Conservation (phyloP, 2,329 filamentous ascomycete genomes). For the Apiospora kogelbergensis region DNA sequence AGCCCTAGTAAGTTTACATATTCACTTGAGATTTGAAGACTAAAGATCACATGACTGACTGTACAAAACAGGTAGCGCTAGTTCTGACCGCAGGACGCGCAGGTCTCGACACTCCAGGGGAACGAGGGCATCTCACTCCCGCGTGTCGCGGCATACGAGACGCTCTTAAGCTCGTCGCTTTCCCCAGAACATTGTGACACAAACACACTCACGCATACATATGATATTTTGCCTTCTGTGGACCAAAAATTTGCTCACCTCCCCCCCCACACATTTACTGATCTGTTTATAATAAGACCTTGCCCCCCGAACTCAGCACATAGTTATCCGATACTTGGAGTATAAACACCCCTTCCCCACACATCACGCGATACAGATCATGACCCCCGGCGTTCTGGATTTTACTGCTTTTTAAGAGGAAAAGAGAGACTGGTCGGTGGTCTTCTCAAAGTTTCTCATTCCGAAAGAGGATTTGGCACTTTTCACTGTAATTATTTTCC, state of each 20-base stretch:
- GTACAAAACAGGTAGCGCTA: slow-evolving; percentile 42
- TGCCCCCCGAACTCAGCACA: neutral
- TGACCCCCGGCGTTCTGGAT: slow-evolving; percentile 2
- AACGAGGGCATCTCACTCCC: slow-evolving; percentile 26
- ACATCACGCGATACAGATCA: slow-evolving; percentile 4
- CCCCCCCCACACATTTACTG: neutral
- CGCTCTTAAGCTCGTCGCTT: slow-evolving; percentile 8
- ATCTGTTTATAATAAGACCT: neutral
- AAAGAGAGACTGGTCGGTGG: neutral
- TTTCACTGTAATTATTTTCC: neutral
- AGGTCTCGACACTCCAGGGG: slow-evolving; percentile 30
- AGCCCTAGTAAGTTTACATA: slow-evolving; percentile 50
- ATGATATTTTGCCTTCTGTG: neutral
- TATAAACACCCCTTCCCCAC: neutral
- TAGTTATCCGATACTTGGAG: neutral
- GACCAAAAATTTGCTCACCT: neutral
- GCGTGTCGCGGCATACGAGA: slow-evolving; percentile 19
- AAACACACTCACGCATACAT: neutral
- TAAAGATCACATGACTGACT: slow-evolving; percentile 18
- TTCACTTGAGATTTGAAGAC: slow-evolving; percentile 10
- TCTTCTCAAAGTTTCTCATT: neutral
- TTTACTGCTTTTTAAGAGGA: neutral
- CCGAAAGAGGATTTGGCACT: neutral
- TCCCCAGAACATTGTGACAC: neutral
- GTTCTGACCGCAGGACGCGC: slow-evolving; percentile 44